phyloP scores from a whole-genome alignment of 257 asterid species.

The Capsicum rhomboideum region DNA sequence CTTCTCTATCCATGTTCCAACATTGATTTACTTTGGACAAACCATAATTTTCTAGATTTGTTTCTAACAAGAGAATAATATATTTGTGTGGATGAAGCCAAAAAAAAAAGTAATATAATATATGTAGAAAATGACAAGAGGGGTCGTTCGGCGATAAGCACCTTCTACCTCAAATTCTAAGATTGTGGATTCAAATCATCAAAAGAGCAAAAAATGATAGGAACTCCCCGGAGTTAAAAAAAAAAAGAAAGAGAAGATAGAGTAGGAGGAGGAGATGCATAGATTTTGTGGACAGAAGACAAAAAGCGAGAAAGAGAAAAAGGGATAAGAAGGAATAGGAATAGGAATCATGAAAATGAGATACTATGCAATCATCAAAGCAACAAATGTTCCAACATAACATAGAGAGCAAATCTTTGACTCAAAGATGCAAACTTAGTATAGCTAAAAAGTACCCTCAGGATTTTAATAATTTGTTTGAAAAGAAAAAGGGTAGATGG shows the following conservation, averaged over 20 bases:
- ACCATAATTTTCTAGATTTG: not conserved
- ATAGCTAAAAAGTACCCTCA: constrained; percentile 19
- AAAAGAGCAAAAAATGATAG: not conserved
- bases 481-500: not conserved
- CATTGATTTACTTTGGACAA: not conserved
- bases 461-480: not conserved
- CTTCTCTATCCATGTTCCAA: not conserved
- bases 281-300: constrained; percentile 19
- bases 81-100: too few species aligned
- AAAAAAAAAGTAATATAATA: too few species aligned
- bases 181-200: too few species aligned
- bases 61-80: not conserved
- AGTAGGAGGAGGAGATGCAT: constrained; percentile 24
- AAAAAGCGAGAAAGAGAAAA: constrained; percentile 8
- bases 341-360: constrained; percentile 40
- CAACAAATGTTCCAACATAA: constrained; percentile 42
- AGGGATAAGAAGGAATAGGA: constrained; percentile 10
- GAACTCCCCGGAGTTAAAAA: too few species aligned
- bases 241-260: not conserved
- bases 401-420: constrained; percentile 53
- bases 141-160: too few species aligned
- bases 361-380: constrained; percentile 68
- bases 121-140: too few species aligned
- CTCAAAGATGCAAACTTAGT: constrained; percentile 53
- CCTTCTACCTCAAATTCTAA: too few species aligned